Evolutionary conservation across 805 yeast species (phyloP), one percentile per base, ranked within the genome.

Genomic region (Saturnispora quitensis): DNA sequence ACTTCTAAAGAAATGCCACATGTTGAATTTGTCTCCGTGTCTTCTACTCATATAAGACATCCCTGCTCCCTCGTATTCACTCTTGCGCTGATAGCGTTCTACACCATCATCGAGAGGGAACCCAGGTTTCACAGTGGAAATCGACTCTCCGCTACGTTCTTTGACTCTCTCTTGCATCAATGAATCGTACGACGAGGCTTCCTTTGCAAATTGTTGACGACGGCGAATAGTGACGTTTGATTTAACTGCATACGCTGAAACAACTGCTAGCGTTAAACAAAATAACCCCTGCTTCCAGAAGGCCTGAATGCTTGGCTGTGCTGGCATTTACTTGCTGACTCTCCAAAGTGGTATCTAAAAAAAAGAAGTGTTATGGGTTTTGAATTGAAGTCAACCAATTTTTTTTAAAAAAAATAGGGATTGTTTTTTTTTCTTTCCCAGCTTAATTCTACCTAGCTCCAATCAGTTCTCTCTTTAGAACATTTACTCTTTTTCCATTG

Each of bases 51-150:
- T 64, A 51, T 81, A 82, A 46, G 86, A 76, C 50, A 70, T 69
- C 0, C 88, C 87, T 0, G 84, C 73, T 5, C 89, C 91, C 58
- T 82, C 86, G 60, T 75, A 86, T 59, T 76, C 80, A 50, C 84
- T 78, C 55, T 80, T 80, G 55, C 89, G 68, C 43, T 66, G 60
- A 22, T 66, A 68, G 24, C 84, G 66, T 45, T 69, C 68, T 35
- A 62, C 66, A 10, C 58, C 63, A n/a, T 60, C 60, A 20, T 62
- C 59, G 7, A 58, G 56, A 7, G 70, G 70, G 49, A 68, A 67
- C 10, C 70, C 72, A 5, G 70, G 69, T 33, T 58, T 60, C 7
- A 60, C 62, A 34, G 63, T 64, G 17, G 66, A 60, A 15, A 62
- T 63, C 1, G 58, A 45, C 4, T 53, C 52, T 17, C 58, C 61